Conservation (phyloP, 306 rosid genomes). For the Fragaria ananassa region DNA sequence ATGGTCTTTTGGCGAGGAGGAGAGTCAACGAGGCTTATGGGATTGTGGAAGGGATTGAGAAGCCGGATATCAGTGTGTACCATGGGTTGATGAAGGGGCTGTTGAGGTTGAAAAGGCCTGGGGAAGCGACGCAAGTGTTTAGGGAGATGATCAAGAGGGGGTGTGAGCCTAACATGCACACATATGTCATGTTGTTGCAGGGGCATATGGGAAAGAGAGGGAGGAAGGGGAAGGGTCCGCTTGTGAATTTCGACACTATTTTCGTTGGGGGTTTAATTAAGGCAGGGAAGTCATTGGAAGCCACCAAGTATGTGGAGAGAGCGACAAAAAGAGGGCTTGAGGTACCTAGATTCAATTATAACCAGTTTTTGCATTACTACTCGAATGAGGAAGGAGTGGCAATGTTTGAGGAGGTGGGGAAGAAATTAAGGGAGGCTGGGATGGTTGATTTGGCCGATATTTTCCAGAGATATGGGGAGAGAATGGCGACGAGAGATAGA, state of each 20-base stretch:
- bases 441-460: constrained; percentile 82
- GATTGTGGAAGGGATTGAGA: constrained; percentile 28
- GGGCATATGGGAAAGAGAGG: constrained; percentile 66
- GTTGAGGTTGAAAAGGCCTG: constrained; percentile 53
- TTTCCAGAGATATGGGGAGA: constrained; percentile 73
- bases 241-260: constrained; percentile 69
- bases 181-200: constrained; percentile 77
- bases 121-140: constrained; percentile 79
- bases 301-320: constrained; percentile 83
- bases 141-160: constrained; percentile 61
- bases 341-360: constrained; percentile 86
- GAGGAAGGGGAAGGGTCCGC: constrained; percentile 66
- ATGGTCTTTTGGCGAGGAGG: constrained; percentile 56
- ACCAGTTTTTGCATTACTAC: constrained; percentile 63
- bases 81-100: constrained; percentile 80
- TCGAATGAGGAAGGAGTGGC: constrained; percentile 75
- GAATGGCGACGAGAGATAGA: constrained; percentile 74
- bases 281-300: constrained; percentile 48
- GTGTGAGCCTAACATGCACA: constrained; percentile 65
- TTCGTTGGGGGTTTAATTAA: constrained; percentile 71
- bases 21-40: constrained; percentile 55
- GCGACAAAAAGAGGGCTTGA: constrained; percentile 58
- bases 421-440: constrained; percentile 74
- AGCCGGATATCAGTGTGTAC: constrained; percentile 44
- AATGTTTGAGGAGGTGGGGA: constrained; percentile 75